These are phyloP conservation scores for Pelargonium australe DNA, from an alignment of 441 rosid genomes.

Conservation along the genomic window DNA sequence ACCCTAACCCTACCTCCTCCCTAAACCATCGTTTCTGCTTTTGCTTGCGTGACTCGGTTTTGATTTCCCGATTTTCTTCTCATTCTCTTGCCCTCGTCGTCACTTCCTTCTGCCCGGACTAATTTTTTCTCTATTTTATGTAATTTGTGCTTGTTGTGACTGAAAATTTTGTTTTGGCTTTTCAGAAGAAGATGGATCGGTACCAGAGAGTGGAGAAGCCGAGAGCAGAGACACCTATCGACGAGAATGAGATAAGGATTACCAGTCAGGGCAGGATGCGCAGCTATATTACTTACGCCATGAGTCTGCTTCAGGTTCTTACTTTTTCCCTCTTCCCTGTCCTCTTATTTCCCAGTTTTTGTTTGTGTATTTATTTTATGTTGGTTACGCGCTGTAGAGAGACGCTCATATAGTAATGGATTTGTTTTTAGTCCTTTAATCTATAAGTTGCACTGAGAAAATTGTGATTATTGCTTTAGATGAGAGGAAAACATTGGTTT, in stretches of 20 bases:
- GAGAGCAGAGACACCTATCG: constrained; percentile 67
- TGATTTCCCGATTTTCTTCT: background rate
- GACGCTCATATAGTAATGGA: no score
- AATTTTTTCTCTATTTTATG: background rate
- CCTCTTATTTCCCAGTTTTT: no score
- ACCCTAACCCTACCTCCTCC: background rate
- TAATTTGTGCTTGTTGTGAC: background rate
- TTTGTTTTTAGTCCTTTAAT: no score
- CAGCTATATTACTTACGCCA: constrained; percentile 86
- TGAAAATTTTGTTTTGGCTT: background rate
- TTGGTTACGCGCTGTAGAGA: no score
- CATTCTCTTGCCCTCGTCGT: no score
- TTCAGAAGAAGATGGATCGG: constrained; percentile 70
- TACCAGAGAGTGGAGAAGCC: constrained; percentile 91
- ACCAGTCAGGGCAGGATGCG: constrained; percentile 89
- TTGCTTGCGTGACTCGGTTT: background rate
- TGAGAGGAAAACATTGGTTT: no score
- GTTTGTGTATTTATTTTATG: no score
- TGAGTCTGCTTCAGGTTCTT: constrained; percentile 67
- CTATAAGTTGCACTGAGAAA: no score
- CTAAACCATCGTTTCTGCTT: background rate
- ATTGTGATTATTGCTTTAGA: no score
- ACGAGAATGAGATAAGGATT: constrained; percentile 94
- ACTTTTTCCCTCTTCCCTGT: no score
- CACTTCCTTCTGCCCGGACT: no score